phyloP scores from a whole-genome alignment of 805 yeast species.

The Monosporozyma solicola region DNA sequence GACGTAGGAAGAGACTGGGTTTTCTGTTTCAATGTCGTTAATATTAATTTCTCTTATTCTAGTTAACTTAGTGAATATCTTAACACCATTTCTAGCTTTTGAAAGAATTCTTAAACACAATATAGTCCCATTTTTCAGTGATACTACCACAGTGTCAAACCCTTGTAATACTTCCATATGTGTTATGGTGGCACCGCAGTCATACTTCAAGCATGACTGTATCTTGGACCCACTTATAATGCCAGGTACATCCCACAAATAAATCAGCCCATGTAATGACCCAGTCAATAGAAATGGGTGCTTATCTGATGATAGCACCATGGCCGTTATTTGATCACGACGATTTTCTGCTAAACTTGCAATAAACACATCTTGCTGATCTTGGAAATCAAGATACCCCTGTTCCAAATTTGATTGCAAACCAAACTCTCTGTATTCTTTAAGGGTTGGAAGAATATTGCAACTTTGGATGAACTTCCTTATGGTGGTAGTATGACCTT shows the following conservation, averaged over 20 bases:
- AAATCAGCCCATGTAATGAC: conserved; percentile 62
- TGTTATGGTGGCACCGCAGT: conserved; percentile 42
- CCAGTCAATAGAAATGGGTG: conserved; percentile 66
- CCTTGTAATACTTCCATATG: conserved; percentile 43
- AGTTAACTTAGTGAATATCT: conserved; percentile 6
- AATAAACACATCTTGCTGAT: conserved; percentile 41
- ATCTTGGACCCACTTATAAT: conserved; percentile 54
- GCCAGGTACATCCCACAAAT: conserved; percentile 67
- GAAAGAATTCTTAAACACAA: conserved; percentile 33
- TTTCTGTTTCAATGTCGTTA: conserved; percentile 7
- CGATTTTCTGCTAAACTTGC: conserved; percentile 57
- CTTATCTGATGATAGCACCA: conserved; percentile 49
- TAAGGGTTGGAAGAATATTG: conserved; percentile 46
- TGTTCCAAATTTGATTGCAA: conserved; percentile 4
- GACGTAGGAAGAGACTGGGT: conserved; percentile 7
- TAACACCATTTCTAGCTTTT: conserved; percentile 10
- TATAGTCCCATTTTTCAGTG: conserved; percentile 32
- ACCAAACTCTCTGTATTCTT: conserved; percentile 66
- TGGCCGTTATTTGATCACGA: conserved; percentile 42
- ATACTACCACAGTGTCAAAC: conserved; percentile 50
- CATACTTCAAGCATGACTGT: conserved; percentile 38
- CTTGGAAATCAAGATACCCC: conserved; percentile 12
- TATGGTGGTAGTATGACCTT: conserved; percentile 59
- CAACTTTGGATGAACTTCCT: conserved; percentile 45
- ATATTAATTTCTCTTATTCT: conserved; percentile 17